Percentiles rank a stretch among this genome's conserved stretches.
These are phyloP conservation scores for Astrothelium macrocarpum DNA, from an alignment of 495 filamentous ascomycete genomes.

Conservation along the genomic window DNA sequence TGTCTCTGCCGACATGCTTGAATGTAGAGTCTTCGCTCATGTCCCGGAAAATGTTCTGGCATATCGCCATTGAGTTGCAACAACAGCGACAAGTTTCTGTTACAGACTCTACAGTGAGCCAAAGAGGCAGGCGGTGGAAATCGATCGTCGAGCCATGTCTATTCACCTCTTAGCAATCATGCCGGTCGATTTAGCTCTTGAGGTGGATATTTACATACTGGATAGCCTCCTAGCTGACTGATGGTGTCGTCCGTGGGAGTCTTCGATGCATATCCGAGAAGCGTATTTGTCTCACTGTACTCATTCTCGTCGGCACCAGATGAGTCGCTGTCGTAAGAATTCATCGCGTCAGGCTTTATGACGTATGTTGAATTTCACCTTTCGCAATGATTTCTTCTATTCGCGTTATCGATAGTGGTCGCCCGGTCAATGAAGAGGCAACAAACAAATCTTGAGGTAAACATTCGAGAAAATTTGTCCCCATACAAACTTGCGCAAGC, in stretches of 20 bases:
- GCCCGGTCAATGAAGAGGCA: background rate
- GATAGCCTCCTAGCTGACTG: conserved; percentile 77
- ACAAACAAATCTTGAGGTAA: background rate
- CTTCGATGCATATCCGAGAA: conserved; percentile 81
- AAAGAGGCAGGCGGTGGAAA: conserved; percentile 66
- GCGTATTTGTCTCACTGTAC: conserved; percentile 77
- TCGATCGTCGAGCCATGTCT: conserved; percentile 72
- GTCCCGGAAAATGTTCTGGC: conserved; percentile 69
- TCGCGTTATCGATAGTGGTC: background rate
- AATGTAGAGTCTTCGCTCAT: conserved; percentile 80
- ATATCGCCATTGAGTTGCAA: conserved; percentile 89
- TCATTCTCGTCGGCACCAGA: conserved; percentile 59
- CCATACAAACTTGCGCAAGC: background rate
- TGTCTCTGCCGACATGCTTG: conserved; percentile 68
- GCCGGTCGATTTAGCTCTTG: background rate
- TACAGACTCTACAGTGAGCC: conserved; percentile 83
- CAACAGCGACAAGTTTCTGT: conserved; percentile 68
- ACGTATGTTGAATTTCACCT: background rate
- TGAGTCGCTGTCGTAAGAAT: conserved; percentile 67
- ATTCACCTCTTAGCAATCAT: conserved; percentile 5
- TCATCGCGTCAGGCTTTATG: background rate
- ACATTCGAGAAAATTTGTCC: background rate
- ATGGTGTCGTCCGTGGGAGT: conserved; percentile 76
- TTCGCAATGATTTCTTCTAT: background rate
- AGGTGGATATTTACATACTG: conserved; percentile 48